These are phyloP conservation scores for Neurospora hispaniola DNA, from an alignment of 495 filamentous ascomycete genomes.

Conservation along the genomic window DNA sequence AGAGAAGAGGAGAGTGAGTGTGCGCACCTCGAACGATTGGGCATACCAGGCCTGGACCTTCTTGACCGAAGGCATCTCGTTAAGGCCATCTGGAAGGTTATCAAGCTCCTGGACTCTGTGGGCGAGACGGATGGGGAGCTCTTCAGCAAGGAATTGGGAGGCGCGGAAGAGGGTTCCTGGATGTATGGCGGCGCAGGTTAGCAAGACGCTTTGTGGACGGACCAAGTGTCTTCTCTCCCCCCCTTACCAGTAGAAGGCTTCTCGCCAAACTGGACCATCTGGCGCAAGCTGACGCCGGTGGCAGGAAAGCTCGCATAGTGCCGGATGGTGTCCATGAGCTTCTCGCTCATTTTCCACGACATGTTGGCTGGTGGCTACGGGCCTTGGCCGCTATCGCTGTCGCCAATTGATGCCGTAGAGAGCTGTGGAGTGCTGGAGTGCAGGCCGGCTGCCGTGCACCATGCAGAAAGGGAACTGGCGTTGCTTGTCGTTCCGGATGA, in stretches of 20 bases:
- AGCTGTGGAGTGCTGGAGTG: constrained; percentile 9
- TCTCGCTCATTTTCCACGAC: constrained; percentile 81
- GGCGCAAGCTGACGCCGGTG: constrained; percentile 88
- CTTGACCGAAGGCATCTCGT: constrained; percentile 94
- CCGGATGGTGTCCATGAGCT: constrained; percentile 96
- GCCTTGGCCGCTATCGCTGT: constrained; percentile 12
- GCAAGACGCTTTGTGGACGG: neutral
- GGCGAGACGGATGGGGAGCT: constrained; percentile 91
- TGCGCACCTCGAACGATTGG: constrained; percentile 90
- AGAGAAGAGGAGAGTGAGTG: neutral
- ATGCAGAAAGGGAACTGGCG: constrained; percentile 7
- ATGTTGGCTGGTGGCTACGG: constrained; percentile 35
- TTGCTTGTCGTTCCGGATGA: neutral
- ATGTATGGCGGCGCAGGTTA: neutral
- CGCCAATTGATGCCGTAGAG: constrained; percentile 24
- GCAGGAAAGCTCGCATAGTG: constrained; percentile 97
- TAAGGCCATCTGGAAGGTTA: constrained; percentile 90
- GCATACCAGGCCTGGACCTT: constrained; percentile 97
- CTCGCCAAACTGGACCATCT: constrained; percentile 99
- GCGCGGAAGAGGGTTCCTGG: constrained; percentile 91
- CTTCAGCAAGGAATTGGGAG: constrained; percentile 96
- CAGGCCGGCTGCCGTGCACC: constrained; percentile 17
- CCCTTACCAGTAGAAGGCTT: constrained; percentile 66
- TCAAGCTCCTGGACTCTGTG: constrained; percentile 91
- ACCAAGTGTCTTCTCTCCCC: constrained; percentile 10